Percentiles rank a stretch among this genome's conserved stretches.
Conservation (phyloP, 208 protist genomes). For the Trypanosoma scelopori region DNA sequence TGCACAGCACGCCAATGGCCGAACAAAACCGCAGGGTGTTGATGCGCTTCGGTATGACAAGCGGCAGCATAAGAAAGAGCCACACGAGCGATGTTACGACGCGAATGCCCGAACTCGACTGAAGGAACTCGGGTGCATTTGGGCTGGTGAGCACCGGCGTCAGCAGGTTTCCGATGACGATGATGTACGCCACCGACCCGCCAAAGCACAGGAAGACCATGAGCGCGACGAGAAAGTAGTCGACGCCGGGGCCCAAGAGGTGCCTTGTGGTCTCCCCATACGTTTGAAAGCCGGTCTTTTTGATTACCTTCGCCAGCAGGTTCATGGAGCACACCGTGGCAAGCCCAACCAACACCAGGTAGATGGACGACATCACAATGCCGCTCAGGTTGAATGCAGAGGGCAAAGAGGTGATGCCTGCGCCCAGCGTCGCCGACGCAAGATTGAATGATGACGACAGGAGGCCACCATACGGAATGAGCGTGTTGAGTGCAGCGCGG, state of each 20-base stretch:
- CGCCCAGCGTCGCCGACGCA: conserved; percentile 72
- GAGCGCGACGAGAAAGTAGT: conserved; percentile 69
- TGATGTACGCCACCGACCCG: conserved; percentile 77
- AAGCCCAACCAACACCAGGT: conserved; percentile 45
- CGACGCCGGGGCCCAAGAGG: conserved; percentile 61
- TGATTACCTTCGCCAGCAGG: conserved; percentile 51
- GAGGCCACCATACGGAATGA: conserved; percentile 73
- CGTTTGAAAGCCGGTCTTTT: conserved; percentile 67
- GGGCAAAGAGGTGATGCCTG: conserved; percentile 73
- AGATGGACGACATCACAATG: conserved; percentile 49
- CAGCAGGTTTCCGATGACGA: conserved; percentile 68
- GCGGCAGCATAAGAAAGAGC: conserved; percentile 66
- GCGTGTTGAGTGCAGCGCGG: background rate
- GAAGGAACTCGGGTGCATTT: conserved; percentile 39
- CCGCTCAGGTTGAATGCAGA: conserved; percentile 67
- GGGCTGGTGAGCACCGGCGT: conserved; percentile 43
- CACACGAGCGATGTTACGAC: conserved; percentile 51
- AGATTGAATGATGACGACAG: conserved; percentile 73
- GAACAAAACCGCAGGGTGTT: conserved; percentile 82
- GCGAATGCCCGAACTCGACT: conserved; percentile 35
- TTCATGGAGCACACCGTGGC: conserved; percentile 82
- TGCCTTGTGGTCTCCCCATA: conserved; percentile 78
- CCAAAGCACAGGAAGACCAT: conserved; percentile 87
- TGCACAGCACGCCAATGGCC: conserved; percentile 57
- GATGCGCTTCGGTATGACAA: conserved; percentile 66